A percentile compares a stretch with the other conserved stretches of the same genome.
Conservation (phyloP, 106 monocot species). For the Dendrobium officinale region DNA sequence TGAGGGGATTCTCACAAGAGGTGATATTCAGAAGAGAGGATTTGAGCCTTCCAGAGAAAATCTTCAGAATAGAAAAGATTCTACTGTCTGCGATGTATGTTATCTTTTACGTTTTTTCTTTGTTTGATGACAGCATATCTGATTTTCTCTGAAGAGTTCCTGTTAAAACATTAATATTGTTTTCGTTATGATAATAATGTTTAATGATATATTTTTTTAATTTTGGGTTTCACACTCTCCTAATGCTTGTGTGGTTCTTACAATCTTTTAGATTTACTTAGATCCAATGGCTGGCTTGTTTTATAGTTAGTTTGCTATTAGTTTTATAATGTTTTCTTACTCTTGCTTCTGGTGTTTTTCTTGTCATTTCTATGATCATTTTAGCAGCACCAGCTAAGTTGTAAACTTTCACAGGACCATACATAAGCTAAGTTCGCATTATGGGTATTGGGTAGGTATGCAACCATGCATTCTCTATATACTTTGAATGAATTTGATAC, state of each 20-base stretch:
- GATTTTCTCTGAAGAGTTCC: not conserved
- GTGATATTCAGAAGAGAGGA: constrained; percentile 65
- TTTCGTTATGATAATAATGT: not conserved
- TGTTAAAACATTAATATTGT: not conserved
- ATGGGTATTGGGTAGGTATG: not conserved
- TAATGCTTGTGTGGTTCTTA: not conserved
- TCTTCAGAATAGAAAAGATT: constrained; percentile 19
- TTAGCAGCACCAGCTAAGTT: not conserved
- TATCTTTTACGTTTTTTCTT: not conserved
- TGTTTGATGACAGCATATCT: not conserved
- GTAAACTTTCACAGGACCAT: not conserved
- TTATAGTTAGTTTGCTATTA: not conserved
- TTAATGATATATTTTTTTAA: not conserved
- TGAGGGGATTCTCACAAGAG: constrained; percentile 81
- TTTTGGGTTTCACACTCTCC: not conserved
- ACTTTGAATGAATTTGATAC: not conserved
- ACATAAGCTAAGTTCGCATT: not conserved
- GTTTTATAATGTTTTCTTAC: not conserved
- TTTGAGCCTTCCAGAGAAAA: constrained; percentile 20
- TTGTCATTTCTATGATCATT: not conserved
- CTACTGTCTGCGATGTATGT: constrained; percentile 45
- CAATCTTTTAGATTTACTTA: not conserved
- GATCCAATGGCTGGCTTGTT: not conserved
- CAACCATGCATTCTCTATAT: not conserved
- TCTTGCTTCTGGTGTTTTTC: not conserved